Percentiles rank a stretch among this genome's conserved stretches.
phyloP scores from a whole-genome alignment of 139 green algal species.

The Chlorella sp. region DNA sequence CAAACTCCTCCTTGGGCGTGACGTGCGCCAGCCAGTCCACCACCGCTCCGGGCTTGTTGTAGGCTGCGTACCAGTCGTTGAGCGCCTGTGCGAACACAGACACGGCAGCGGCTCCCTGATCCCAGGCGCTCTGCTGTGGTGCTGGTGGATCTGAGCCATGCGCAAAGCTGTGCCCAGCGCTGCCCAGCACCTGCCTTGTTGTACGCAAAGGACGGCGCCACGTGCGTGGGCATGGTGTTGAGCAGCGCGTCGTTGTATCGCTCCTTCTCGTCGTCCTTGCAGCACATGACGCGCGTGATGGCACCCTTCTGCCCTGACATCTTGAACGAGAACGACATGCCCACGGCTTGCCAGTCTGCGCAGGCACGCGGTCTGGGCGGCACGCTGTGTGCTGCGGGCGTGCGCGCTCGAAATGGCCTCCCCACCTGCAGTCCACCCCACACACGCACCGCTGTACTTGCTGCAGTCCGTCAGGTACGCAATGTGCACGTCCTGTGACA shows the following conservation, averaged over 20 bases:
- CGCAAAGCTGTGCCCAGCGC: not conserved
- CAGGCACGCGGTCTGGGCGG: no score
- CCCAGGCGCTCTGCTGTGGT: not conserved
- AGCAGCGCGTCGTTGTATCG: slow-evolving; percentile 29
- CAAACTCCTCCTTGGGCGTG: slow-evolving; percentile 26
- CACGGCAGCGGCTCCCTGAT: not conserved
- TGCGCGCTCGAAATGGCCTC: not conserved
- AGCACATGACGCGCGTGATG: slow-evolving; percentile 70
- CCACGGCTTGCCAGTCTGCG: slow-evolving; percentile 41
- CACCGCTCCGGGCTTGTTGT: slow-evolving; percentile 74
- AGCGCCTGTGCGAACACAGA: not conserved
- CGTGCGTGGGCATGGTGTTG: slow-evolving; percentile 25
- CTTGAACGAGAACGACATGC: slow-evolving; percentile 44
- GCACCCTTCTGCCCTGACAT: slow-evolving; percentile 50
- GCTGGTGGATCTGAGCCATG: not conserved
- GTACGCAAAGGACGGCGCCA: slow-evolving; percentile 28
- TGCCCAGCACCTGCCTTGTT: slow-evolving; percentile 8
- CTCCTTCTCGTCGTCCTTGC: slow-evolving; percentile 50
- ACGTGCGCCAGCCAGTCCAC: slow-evolving; percentile 55
- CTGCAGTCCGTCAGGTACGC: slow-evolving; percentile 56
- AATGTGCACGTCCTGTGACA: no score
- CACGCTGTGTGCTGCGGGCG: no score
- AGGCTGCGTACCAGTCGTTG: slow-evolving; percentile 23
- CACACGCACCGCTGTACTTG: slow-evolving; percentile 36
- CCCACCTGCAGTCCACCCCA: not conserved